Evolutionary conservation across 208 protist genomes (phyloP).

Genomic region (Crithidia bombi): DNA sequence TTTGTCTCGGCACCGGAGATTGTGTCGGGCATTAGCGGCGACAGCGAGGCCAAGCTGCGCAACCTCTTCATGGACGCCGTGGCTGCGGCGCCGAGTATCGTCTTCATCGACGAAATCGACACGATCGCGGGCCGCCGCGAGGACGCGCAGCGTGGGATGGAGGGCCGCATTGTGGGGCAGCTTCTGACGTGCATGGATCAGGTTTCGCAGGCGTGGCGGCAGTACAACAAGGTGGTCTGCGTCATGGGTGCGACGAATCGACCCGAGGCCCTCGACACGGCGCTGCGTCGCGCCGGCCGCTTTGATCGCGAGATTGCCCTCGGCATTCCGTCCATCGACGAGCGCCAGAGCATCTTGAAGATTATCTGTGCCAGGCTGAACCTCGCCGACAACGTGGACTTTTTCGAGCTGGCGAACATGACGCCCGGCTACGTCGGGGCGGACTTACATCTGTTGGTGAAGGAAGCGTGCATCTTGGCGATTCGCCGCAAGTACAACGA

Average conservation of each 20-base stretch:
- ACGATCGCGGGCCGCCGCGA: constrained; percentile 95
- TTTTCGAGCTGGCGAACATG: constrained; percentile 93
- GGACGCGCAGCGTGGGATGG: constrained; percentile 97
- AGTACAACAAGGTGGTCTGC: constrained; percentile 91
- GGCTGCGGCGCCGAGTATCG: constrained; percentile 94
- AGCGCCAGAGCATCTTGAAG: constrained; percentile 89
- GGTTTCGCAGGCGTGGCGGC: constrained; percentile 86
- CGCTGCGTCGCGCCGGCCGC: constrained; percentile 96
- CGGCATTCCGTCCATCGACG: constrained; percentile 95
- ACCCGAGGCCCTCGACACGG: constrained; percentile 96
- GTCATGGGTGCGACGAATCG: constrained; percentile 97
- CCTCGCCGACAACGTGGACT: constrained; percentile 90
- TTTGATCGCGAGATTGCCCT: constrained; percentile 98
- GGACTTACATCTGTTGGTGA: constrained; percentile 96
- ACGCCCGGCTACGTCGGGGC: constrained; percentile 99
- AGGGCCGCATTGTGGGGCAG: constrained; percentile 98
- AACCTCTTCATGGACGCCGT: constrained; percentile 95
- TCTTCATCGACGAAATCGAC: constrained; percentile 99
- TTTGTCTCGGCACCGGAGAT: constrained; percentile 96
- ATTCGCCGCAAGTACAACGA: constrained; percentile 87
- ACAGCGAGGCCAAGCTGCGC: constrained; percentile 98
- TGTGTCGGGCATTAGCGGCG: constrained; percentile 98
- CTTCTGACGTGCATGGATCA: constrained; percentile 99
- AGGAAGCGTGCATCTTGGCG: constrained; percentile 92
- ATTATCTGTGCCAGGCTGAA: constrained; percentile 87